Evolutionary conservation across 2,329 filamentous ascomycete species (phyloP).

Genomic region (Colletotrichum musicola): DNA sequence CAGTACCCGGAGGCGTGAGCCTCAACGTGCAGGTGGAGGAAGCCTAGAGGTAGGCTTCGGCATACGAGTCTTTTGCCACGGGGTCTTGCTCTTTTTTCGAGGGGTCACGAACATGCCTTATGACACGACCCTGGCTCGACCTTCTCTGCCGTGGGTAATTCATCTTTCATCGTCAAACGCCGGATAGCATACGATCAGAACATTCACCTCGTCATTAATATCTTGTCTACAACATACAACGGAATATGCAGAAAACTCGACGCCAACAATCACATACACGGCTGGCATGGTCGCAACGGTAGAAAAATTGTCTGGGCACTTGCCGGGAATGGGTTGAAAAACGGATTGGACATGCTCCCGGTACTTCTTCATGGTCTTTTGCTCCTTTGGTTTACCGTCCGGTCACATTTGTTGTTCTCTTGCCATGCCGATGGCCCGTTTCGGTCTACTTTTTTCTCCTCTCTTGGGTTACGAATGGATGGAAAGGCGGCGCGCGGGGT

Average conservation of each 20-base stretch:
- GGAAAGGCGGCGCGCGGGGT: neutral
- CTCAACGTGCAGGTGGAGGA: conserved; percentile 48
- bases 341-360: conserved; percentile 13
- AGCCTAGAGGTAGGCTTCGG: conserved; percentile 40
- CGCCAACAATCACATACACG: conserved; percentile 23
- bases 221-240: conserved; percentile 30
- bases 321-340: neutral
- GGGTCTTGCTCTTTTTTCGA: conserved; percentile 31
- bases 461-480: neutral
- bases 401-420: neutral
- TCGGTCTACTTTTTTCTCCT: conserved; percentile 15
- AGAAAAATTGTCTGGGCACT: conserved; percentile 34
- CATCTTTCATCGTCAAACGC: neutral
- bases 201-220: conserved; percentile 21
- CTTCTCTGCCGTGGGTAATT: conserved; percentile 14
- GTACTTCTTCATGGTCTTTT: conserved; percentile 10
- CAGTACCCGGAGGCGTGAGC: conserved; percentile 32
- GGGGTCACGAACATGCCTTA: conserved; percentile 30
- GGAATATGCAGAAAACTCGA: conserved; percentile 13
- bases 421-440: neutral
- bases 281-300: conserved; percentile 26
- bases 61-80: conserved; percentile 4
- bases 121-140: conserved; percentile 27
- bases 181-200: conserved; percentile 19
- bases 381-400: neutral